A percentile compares a stretch with the other conserved stretches of the same genome.
Conservation (phyloP, 148 eudicot species). For the Chenopodium formosanum region DNA sequence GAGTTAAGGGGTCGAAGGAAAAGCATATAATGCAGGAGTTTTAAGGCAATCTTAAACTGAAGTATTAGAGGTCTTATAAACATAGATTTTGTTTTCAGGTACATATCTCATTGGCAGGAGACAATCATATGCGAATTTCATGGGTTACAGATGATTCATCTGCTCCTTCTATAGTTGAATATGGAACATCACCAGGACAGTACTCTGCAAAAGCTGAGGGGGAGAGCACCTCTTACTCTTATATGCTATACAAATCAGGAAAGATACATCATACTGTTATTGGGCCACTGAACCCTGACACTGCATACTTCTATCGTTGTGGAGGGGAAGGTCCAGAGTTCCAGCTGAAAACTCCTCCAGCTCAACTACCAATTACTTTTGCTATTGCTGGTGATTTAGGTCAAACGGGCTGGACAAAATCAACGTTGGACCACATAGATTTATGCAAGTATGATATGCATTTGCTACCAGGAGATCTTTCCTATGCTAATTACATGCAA, state of each 20-base stretch:
- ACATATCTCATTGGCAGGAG: constrained; percentile 89
- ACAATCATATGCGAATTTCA: constrained; percentile 75
- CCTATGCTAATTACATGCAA: constrained; percentile 87
- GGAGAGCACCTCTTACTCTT: constrained; percentile 69
- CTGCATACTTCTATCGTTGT: constrained; percentile 76
- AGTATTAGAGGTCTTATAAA: neutral
- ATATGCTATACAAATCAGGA: constrained; percentile 71
- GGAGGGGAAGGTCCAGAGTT: constrained; percentile 84
- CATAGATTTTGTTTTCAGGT: constrained; percentile 53
- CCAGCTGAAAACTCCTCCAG: constrained; percentile 80
- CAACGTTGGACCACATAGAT: constrained; percentile 81
- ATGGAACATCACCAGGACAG: constrained; percentile 70
- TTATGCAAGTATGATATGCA: constrained; percentile 78
- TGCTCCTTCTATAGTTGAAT: constrained; percentile 74
- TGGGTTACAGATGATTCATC: constrained; percentile 73
- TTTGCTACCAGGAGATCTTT: constrained; percentile 89
- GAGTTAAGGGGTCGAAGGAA: neutral
- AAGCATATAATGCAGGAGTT: neutral
- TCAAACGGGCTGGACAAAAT: constrained; percentile 92
- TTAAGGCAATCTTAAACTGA: neutral
- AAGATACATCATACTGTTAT: constrained; percentile 87
- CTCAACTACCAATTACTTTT: constrained; percentile 76
- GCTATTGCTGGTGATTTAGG: constrained; percentile 96
- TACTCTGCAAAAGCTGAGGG: constrained; percentile 62
- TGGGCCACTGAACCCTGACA: constrained; percentile 68